These are phyloP conservation scores for Pseudonectria foliicola DNA, from an alignment of 2,329 filamentous ascomycete species.

Conservation along the genomic window DNA sequence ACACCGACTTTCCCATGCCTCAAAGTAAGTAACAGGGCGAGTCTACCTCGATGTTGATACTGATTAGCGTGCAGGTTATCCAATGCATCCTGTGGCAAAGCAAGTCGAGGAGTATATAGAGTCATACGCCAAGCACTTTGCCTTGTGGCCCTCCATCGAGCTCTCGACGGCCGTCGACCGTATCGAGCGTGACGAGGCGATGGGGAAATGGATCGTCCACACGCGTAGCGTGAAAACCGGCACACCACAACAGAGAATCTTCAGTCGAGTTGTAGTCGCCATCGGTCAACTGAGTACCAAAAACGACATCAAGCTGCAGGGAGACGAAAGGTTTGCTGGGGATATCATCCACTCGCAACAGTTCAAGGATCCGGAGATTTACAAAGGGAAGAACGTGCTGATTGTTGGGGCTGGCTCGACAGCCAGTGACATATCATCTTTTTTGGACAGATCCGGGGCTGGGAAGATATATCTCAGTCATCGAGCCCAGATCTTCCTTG, in stretches of 20 bases:
- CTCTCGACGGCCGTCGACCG: conserved; percentile 21
- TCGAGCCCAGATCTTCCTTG: conserved; percentile 22
- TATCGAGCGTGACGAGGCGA: conserved; percentile 19
- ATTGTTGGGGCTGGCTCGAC: conserved; percentile 39
- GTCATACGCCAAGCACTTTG: conserved; percentile 25
- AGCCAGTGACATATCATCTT: conserved; percentile 23
- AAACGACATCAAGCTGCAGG: conserved; percentile 29
- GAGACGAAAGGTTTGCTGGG: conserved; percentile 32
- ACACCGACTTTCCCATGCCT: conserved; percentile 29
- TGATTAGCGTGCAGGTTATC: conserved; percentile 6
- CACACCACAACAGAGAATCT: conserved; percentile 11
- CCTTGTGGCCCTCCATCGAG: conserved; percentile 18
- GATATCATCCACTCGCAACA: conserved; percentile 32
- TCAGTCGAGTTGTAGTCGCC: conserved; percentile 31
- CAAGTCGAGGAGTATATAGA: conserved; percentile 27
- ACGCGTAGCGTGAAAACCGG: conserved; percentile 17
- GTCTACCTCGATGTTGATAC: neutral
- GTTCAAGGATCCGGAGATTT: conserved; percentile 26
- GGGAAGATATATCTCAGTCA: conserved; percentile 37
- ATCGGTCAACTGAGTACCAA: conserved; percentile 27
- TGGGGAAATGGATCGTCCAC: conserved; percentile 22
- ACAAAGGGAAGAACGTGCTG: conserved; percentile 36
- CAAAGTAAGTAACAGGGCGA: conserved; percentile 10
- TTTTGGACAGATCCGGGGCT: conserved; percentile 23
- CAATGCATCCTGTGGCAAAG: conserved; percentile 18